Evolutionary conservation across 2,329 filamentous ascomycete genomes (phyloP), one percentile per base, ranked within the genome.

Genomic region (Xylariaceae sp.): DNA sequence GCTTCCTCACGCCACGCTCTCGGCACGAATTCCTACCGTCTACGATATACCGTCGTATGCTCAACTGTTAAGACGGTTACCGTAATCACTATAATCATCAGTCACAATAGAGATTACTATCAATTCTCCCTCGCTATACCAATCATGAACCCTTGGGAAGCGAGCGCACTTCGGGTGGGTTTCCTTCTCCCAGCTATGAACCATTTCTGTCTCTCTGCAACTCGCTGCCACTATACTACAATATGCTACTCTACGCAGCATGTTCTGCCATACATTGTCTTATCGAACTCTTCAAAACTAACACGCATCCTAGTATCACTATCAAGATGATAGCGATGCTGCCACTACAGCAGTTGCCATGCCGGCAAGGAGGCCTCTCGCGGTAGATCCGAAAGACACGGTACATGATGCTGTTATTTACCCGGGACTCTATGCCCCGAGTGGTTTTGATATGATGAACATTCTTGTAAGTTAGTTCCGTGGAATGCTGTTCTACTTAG

Each of bases 351-450:
- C 53, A 7, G 29, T 49, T 18, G 14, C 45, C 14, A 50, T 60
- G 26, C 20, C 55, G 4, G 26, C 44, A 6, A 26, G 58, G 6
- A 37, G 32, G 9, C 3, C 5, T 37, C 32, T 63, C 3, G 48
- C 50, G n/a, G 52, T 62, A 23, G 52, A 53, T 7, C 45, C 61
- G 6, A 62, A 65, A 20, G 61, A 59, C 43, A 55, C 57, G 5
- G 59, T 65, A 7, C 63, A 67, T 40, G 79, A 84, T 63, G 70
- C 79, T 40, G 69, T 83, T 56, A 82, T 85, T 57, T 84, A 80
- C 52, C 81, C 81, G 0, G 82, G 81, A 6, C 69, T 86, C 1
- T 86, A 86, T 60, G 76, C 80, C 3, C 75, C 76, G 3, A 84
- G 77, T 44, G 81, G 82, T 2, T 77, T 82, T 48, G 81, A 86